phyloP scores from a whole-genome alignment of 2,329 filamentous ascomycete species.

The Ceratocystis albifundus region DNA sequence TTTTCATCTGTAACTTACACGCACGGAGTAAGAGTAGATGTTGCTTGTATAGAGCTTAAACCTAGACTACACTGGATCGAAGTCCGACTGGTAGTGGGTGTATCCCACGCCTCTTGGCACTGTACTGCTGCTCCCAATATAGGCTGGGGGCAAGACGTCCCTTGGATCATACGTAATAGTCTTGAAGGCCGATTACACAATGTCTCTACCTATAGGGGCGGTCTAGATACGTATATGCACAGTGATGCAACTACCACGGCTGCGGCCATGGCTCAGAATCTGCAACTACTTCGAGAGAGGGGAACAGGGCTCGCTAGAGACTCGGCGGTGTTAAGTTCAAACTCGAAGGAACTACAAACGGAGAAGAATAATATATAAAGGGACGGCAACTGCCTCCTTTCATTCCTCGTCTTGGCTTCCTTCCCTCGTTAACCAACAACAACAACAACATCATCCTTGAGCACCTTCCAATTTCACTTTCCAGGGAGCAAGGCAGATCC shows the following conservation, averaged over 20 bases:
- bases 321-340: not conserved
- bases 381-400: not conserved
- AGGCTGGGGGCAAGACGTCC: not conserved
- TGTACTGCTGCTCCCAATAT: too few relatives aligned
- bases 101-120: too few relatives aligned
- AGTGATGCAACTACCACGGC: not conserved
- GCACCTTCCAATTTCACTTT: constrained; percentile 2
- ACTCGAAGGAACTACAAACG: not conserved
- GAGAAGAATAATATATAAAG: not conserved
- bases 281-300: not conserved
- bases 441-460: not conserved
- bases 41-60: too few relatives aligned
- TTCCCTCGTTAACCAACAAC: not conserved
- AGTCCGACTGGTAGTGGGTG: too few relatives aligned
- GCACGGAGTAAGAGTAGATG: too few relatives aligned
- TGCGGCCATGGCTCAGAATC: not conserved
- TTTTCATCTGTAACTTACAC: not conserved
- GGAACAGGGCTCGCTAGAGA: not conserved
- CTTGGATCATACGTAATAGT: not conserved
- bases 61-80: too few relatives aligned
- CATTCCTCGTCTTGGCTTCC: not conserved
- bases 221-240: not conserved
- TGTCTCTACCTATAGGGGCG: not conserved
- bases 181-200: not conserved
- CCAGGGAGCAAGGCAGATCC: constrained; percentile 8